phyloP scores from a whole-genome alignment of 2,329 filamentous ascomycete genomes.

The Westerdykella aurantiaca region DNA sequence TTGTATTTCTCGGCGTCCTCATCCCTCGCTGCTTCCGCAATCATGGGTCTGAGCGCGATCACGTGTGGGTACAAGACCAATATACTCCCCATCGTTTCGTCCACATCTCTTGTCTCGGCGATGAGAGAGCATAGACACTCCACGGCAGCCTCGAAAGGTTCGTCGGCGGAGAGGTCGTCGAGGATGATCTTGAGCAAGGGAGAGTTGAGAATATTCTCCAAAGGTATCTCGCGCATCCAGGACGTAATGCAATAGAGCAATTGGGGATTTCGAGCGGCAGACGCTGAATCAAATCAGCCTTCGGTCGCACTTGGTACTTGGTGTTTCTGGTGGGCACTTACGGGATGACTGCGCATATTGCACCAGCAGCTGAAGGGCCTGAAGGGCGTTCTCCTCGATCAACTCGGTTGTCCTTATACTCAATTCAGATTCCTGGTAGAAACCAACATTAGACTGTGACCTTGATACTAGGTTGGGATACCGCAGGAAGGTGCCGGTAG shows the following conservation, averaged over 20 bases:
- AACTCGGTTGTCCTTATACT: conserved; percentile 78
- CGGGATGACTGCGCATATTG: conserved; percentile 89
- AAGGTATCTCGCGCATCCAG: conserved; percentile 89
- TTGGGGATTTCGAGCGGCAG: conserved; percentile 78
- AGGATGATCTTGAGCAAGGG: conserved; percentile 78
- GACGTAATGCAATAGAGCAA: conserved; percentile 94
- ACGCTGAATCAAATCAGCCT: conserved; percentile 36
- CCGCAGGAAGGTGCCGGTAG: conserved; percentile 34
- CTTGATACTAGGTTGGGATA: conserved; percentile 32
- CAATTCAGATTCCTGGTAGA: conserved; percentile 84
- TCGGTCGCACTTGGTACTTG: conserved; percentile 10
- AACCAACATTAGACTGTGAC: conserved; percentile 40
- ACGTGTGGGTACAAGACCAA: conserved; percentile 76
- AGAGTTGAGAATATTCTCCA: conserved; percentile 76
- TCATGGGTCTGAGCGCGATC: conserved; percentile 68
- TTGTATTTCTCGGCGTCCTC: conserved; percentile 85
- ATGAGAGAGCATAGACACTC: conserved; percentile 92
- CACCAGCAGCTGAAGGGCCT: conserved; percentile 80
- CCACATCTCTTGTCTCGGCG: conserved; percentile 85
- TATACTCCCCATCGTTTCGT: conserved; percentile 79
- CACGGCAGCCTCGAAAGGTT: conserved; percentile 78
- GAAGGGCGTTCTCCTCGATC: conserved; percentile 80
- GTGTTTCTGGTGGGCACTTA: conserved; percentile 42
- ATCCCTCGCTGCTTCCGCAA: conserved; percentile 66
- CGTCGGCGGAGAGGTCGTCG: conserved; percentile 66